phyloP scores from a whole-genome alignment of 1,284 basidiomycete species.

The Kwoniella shivajii region DNA sequence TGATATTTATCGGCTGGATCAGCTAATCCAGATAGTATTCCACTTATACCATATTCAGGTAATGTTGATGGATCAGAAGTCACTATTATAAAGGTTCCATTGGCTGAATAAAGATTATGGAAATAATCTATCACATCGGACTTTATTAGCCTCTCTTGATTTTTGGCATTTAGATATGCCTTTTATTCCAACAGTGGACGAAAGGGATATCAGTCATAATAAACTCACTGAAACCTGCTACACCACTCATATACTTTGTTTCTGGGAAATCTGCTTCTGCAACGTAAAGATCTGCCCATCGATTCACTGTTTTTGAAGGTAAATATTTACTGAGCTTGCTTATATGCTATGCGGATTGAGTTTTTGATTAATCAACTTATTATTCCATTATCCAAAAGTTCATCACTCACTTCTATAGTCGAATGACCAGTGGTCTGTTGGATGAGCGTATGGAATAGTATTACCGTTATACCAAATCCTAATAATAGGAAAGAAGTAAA shows the following conservation, averaged over 20 bases:
- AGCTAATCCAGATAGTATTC: constrained; percentile 19
- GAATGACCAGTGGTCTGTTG: constrained; percentile 2
- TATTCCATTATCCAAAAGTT: too few species aligned
- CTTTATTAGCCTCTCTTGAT: constrained; percentile 9
- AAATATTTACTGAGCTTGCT: constrained; percentile 1
- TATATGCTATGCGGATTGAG: neutral
- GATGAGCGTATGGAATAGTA: neutral
- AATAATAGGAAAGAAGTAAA: neutral
- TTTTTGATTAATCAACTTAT: neutral
- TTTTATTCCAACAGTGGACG: neutral
- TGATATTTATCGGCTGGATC: constrained; percentile 11
- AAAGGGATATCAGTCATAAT: neutral
- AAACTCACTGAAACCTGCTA: constrained; percentile 33
- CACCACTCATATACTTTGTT: constrained; percentile 20
- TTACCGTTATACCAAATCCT: neutral
- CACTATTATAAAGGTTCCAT: constrained; percentile 41
- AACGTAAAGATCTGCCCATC: constrained; percentile 15
- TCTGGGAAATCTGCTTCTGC: constrained; percentile 18
- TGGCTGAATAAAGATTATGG: constrained; percentile 59
- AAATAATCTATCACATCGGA: constrained; percentile 54
- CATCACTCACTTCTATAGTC: neutral
- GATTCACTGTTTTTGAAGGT: neutral
- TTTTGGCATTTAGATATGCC: constrained; percentile 23
- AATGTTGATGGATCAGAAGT: constrained; percentile 32
- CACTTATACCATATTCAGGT: constrained; percentile 24